Conservation (phyloP, 1,139 yeast genomes). For the Suhomyces anneliseae region DNA sequence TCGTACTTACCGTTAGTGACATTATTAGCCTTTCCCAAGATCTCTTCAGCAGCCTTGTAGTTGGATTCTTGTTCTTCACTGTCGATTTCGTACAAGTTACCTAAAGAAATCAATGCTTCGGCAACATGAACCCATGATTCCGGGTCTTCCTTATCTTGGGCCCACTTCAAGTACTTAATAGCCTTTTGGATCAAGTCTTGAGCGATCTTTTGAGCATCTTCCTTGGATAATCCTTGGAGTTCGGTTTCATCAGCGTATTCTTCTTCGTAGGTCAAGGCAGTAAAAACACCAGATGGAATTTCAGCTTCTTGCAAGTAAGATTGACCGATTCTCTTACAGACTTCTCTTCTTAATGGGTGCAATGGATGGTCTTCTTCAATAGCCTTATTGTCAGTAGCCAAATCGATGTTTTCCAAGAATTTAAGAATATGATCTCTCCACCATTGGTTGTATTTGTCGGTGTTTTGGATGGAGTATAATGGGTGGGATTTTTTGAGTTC, state of each 20-base stretch:
- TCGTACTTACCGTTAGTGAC: slow-evolving; percentile 75
- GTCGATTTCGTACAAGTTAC: slow-evolving; percentile 67
- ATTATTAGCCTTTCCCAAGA: slow-evolving; percentile 64
- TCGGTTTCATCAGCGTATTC: slow-evolving; percentile 44
- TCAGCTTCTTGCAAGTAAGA: slow-evolving; percentile 65
- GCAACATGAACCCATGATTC: slow-evolving; percentile 80
- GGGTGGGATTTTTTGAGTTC: slow-evolving; percentile 55
- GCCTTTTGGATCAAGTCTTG: slow-evolving; percentile 55
- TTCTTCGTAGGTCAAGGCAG: slow-evolving; percentile 57
- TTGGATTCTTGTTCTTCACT: slow-evolving; percentile 62
- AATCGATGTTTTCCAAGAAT: slow-evolving; percentile 40
- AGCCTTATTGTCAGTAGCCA: slow-evolving; percentile 12
- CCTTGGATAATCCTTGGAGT: slow-evolving; percentile 39
- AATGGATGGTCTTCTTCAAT: slow-evolving; percentile 12
- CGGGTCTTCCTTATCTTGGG: slow-evolving; percentile 73
- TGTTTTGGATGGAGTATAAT: slow-evolving; percentile 36
- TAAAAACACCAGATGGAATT: slow-evolving; percentile 54
- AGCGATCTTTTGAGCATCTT: slow-evolving; percentile 52
- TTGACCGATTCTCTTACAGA: slow-evolving; percentile 58
- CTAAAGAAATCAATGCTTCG: slow-evolving; percentile 79
- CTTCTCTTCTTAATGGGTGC: slow-evolving; percentile 29
- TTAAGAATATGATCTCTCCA: slow-evolving; percentile 53
- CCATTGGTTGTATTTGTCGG: slow-evolving; percentile 50
- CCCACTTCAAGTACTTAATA: slow-evolving; percentile 52
- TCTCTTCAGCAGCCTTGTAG: slow-evolving; percentile 67